Conservation (phyloP, 2,329 filamentous ascomycete genomes). For the Neonectria neomacrospora region DNA sequence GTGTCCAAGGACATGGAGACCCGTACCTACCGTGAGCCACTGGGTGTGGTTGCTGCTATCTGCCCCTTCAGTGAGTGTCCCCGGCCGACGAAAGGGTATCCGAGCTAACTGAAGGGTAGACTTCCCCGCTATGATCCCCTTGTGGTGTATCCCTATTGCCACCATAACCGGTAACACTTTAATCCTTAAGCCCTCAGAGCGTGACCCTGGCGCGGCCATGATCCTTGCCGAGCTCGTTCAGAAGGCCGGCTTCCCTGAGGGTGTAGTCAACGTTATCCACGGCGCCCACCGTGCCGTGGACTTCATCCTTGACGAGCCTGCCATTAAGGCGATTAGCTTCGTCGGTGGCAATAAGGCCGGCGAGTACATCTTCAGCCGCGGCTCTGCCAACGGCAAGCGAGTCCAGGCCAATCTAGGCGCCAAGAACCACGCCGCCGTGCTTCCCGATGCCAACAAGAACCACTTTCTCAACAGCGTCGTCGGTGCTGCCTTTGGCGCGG, state of each 20-base stretch:
- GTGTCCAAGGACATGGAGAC: slow-evolving; percentile 94
- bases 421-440: slow-evolving; percentile 87
- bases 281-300: slow-evolving; percentile 84
- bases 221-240: slow-evolving; percentile 83
- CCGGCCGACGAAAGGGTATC: not conserved
- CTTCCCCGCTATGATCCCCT: slow-evolving; percentile 91
- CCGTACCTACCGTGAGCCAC: slow-evolving; percentile 80
- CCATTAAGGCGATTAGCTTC: slow-evolving; percentile 88
- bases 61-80: slow-evolving; percentile 80
- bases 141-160: slow-evolving; percentile 91
- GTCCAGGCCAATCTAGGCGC: slow-evolving; percentile 89
- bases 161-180: slow-evolving; percentile 86
- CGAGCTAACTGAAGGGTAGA: slow-evolving; percentile 59
- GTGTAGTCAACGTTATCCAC: slow-evolving; percentile 86
- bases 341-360: slow-evolving; percentile 89
- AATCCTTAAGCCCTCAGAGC: slow-evolving; percentile 87
- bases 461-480: slow-evolving; percentile 86
- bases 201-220: slow-evolving; percentile 86
- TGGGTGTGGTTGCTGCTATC: slow-evolving; percentile 84
- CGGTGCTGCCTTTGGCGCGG: slow-evolving; percentile 85
- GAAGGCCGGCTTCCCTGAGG: slow-evolving; percentile 83
- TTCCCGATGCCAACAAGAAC: slow-evolving; percentile 91
- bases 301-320: slow-evolving; percentile 86
- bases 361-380: slow-evolving; percentile 85
- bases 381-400: slow-evolving; percentile 86